Conservation (phyloP, 1,284 basidiomycete genomes). For the Hemileia vastatrix region DNA sequence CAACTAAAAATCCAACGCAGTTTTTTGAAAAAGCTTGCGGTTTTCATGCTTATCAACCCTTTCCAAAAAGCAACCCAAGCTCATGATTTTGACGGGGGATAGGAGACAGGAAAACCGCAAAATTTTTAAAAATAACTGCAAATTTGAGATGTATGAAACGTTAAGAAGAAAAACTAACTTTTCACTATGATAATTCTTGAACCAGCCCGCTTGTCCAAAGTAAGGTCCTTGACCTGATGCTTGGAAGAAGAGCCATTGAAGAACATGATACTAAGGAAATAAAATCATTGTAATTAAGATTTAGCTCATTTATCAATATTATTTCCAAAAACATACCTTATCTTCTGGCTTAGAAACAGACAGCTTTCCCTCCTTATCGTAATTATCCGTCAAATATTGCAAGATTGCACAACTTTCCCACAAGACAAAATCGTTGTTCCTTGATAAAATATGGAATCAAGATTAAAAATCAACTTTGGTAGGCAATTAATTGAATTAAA, state of each 20-base stretch:
- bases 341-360: background rate
- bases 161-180: background rate
- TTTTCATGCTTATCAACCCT: no score
- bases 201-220: background rate
- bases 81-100: no score
- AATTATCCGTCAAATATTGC: constrained; percentile 33
- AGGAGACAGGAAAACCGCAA: no score
- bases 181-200: background rate
- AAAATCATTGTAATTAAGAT: no score
- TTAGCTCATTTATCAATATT: background rate
- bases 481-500: no score
- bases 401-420: constrained; percentile 38
- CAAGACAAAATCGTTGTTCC: constrained; percentile 23
- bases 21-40: no score
- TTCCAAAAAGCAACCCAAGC: no score
- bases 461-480: no score
- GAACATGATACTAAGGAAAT: background rate
- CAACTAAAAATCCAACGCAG: no score
- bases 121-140: no score
- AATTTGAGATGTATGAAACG: no score
- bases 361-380: constrained; percentile 29
- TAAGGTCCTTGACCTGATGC: constrained; percentile 31
- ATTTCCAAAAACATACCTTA: background rate
- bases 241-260: constrained; percentile 35
- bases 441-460: no score